Conservation (phyloP, 768 basidiomycete genomes). For the Lyophyllum shimeji region DNA sequence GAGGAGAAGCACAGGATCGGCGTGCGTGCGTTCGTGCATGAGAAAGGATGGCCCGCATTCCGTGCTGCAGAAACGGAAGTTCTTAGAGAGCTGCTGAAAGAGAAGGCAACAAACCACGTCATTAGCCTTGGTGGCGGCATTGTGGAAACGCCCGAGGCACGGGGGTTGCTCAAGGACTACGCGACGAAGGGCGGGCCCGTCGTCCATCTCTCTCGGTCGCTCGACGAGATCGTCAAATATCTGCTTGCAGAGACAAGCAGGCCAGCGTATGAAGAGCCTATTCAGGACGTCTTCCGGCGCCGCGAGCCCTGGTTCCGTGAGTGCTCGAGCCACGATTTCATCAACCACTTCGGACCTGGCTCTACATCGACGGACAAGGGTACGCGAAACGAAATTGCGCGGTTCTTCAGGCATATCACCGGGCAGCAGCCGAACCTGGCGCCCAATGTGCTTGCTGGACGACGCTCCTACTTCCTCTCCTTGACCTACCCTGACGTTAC, state of each 20-base stretch:
- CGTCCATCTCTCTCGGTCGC: conserved; percentile 79
- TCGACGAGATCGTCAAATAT: conserved; percentile 81
- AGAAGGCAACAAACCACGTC: conserved; percentile 59
- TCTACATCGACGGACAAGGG: conserved; percentile 26
- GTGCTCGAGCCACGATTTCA: conserved; percentile 79
- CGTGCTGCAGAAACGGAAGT: conserved; percentile 73
- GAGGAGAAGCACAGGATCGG: conserved; percentile 57
- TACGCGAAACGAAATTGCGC: conserved; percentile 59
- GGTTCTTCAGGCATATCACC: conserved; percentile 90
- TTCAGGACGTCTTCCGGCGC: conserved; percentile 80
- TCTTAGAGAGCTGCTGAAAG: conserved; percentile 65
- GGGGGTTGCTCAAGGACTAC: conserved; percentile 71
- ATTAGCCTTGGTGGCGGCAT: conserved; percentile 94
- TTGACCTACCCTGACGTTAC: conserved; percentile 90
- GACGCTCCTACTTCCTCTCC: conserved; percentile 88
- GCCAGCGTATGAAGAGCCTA: conserved; percentile 86
- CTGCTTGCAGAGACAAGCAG: conserved; percentile 73
- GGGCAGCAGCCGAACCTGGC: conserved; percentile 68
- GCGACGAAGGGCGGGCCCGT: conserved; percentile 64
- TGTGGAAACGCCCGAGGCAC: conserved; percentile 79
- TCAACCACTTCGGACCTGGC: conserved; percentile 60
- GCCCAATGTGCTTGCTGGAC: conserved; percentile 46
- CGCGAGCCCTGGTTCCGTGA: conserved; percentile 86
- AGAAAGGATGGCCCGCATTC: conserved; percentile 89
- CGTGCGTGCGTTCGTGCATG: conserved; percentile 76